Conservation (phyloP, 1,284 basidiomycete genomes). For the Puccinia triticina region DNA sequence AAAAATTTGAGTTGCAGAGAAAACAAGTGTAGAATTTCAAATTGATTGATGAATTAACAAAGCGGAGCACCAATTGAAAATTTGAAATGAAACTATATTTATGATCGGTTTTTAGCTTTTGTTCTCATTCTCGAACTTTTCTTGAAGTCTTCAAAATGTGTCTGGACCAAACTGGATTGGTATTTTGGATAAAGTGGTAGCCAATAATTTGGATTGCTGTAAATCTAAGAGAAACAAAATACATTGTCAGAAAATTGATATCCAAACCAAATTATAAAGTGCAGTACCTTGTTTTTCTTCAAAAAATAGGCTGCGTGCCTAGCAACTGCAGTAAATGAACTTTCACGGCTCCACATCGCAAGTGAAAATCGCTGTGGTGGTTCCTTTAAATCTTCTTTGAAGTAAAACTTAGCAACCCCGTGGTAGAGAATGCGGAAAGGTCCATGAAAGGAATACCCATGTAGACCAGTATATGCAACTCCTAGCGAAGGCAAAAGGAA, state of each 20-base stretch:
- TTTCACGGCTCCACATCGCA: not conserved
- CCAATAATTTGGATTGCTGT: not conserved
- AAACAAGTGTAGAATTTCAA: too few relatives aligned
- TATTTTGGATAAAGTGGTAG: too few relatives aligned
- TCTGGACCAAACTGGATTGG: not conserved
- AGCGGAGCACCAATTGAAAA: too few relatives aligned
- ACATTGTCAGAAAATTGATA: not conserved
- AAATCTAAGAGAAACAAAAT: not conserved
- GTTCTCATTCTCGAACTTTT: too few relatives aligned
- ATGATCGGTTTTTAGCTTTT: too few relatives aligned
- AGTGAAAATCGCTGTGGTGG: not conserved
- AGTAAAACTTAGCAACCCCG: not conserved
- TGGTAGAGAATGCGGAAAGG: not conserved
- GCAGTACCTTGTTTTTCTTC: not conserved
- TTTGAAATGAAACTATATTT: too few relatives aligned
- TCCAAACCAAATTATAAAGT: not conserved
- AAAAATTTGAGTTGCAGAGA: too few relatives aligned
- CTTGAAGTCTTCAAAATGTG: not conserved
- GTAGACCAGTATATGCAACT: not conserved
- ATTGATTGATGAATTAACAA: too few relatives aligned
- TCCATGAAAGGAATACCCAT: not conserved
- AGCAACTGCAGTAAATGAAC: not conserved
- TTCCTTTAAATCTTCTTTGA: not conserved
- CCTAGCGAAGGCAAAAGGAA: not conserved
- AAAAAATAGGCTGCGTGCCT: not conserved